Evolutionary conservation across 202 grass and related monocot genomes (phyloP).

Genomic region (Dendrocalamus latiflorus): DNA sequence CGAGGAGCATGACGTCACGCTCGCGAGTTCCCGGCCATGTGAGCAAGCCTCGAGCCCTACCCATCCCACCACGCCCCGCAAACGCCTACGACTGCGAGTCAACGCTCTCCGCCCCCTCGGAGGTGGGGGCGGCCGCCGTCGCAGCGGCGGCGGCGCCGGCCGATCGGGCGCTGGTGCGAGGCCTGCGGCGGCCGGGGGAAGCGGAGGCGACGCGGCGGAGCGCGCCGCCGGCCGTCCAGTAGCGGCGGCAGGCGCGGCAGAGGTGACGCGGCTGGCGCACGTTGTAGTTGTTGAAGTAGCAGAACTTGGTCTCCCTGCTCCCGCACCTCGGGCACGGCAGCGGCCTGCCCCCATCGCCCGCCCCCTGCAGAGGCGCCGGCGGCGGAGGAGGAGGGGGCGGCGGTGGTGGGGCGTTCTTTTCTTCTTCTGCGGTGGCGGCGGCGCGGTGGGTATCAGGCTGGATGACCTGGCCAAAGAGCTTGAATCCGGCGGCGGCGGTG

Average conservation of each 20-base stretch:
- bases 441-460: constrained; percentile 30
- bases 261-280: constrained; percentile 93
- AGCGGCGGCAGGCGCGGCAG: constrained; percentile 82
- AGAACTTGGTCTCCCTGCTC: constrained; percentile 98
- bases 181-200: constrained; percentile 44
- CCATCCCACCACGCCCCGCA: background rate
- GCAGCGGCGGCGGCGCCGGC: background rate
- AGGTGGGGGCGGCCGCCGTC: background rate
- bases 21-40: background rate
- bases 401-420: background rate
- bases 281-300: constrained; percentile 99
- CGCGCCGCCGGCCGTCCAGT: constrained; percentile 90
- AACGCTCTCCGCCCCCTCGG: constrained; percentile 40
- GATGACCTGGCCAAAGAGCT: constrained; percentile 73
- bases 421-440: background rate
- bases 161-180: constrained; percentile 31
- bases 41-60: constrained; percentile 1
- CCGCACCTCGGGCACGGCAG: constrained; percentile 73
- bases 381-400: background rate
- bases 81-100: constrained; percentile 25
- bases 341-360: constrained; percentile 22
- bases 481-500: constrained; percentile 60
- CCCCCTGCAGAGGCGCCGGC: background rate
- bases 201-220: constrained; percentile 71
- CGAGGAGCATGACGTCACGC: background rate